Evolutionary conservation across 169 alveolate species (phyloP).

Genomic region (Toxoplasma gondii): DNA sequence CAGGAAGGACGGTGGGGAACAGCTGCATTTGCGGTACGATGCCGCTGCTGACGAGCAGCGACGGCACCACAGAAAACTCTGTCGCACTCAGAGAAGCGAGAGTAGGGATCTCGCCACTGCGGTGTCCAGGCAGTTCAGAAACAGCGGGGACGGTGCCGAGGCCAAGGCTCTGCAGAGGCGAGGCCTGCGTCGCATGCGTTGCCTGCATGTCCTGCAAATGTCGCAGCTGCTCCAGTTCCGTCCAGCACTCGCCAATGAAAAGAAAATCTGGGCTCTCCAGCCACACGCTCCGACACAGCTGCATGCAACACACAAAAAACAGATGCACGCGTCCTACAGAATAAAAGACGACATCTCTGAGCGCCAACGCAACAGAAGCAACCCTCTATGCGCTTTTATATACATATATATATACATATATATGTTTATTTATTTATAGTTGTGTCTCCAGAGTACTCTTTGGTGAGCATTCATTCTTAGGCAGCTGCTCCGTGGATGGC

Average conservation of each 20-base stretch:
- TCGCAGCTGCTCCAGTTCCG: constrained; percentile 2
- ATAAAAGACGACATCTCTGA: too few relatives aligned
- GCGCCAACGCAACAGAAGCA: too few relatives aligned
- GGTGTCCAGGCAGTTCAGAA: too few relatives aligned
- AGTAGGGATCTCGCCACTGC: neutral
- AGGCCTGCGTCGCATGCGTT: neutral
- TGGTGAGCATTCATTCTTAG: too few relatives aligned
- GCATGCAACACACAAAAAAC: constrained; percentile 5
- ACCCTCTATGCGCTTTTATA: neutral
- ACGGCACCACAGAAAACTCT: neutral
- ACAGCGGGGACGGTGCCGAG: neutral
- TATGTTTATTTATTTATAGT: too few relatives aligned
- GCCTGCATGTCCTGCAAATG: neutral
- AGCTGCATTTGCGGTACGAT: neutral
- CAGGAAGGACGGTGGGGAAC: neutral
- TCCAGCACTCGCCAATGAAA: constrained; percentile 87
- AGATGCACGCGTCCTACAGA: neutral
- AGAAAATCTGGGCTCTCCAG: constrained; percentile 81
- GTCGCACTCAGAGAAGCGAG: neutral
- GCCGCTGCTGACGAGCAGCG: constrained; percentile 15
- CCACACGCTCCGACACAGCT: constrained; percentile 82
- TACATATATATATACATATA: neutral
- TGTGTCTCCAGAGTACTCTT: too few relatives aligned
- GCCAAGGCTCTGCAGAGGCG: neutral
- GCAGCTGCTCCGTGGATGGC: too few relatives aligned